These are phyloP conservation scores for Fusarium sp. DNA, from an alignment of 2,329 filamentous ascomycete genomes.

Conservation along the genomic window DNA sequence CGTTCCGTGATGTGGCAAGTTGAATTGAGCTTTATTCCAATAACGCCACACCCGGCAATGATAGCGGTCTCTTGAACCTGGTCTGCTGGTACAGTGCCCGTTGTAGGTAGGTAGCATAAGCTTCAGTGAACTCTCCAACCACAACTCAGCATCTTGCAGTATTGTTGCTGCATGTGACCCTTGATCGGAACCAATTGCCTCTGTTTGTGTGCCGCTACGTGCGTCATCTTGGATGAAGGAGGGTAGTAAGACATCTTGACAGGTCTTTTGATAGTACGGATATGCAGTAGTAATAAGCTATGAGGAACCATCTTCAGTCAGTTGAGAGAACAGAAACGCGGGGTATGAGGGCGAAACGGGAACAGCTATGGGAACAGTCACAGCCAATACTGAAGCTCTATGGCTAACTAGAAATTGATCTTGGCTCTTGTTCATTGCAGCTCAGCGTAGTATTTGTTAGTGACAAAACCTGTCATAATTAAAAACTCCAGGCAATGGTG, in stretches of 20 bases:
- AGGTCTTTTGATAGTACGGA: neutral
- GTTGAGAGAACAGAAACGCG: neutral
- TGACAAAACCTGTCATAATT: constrained; percentile 33
- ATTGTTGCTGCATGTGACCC: constrained; percentile 31
- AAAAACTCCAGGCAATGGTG: constrained; percentile 2
- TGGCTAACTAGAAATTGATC: neutral
- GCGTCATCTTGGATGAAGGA: constrained; percentile 30
- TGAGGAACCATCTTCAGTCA: neutral
- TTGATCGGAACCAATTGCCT: constrained; percentile 23
- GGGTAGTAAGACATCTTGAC: constrained; percentile 19
- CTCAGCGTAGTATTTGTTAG: constrained; percentile 18
- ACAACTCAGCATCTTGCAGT: constrained; percentile 10
- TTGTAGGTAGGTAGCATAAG: neutral
- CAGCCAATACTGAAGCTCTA: neutral
- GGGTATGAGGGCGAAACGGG: neutral
- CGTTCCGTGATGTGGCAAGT: constrained; percentile 1
- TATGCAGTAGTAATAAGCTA: neutral
- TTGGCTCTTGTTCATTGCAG: constrained; percentile 13
- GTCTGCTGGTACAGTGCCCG: neutral
- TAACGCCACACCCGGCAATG: constrained; percentile 19
- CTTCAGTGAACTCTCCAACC: constrained; percentile 15
- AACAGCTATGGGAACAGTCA: neutral
- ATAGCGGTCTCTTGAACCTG: neutral
- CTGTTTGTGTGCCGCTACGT: constrained; percentile 20
- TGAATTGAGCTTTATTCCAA: constrained; percentile 6